A percentile compares a stretch with the other conserved stretches of the same genome.
Evolutionary conservation across 2,329 filamentous ascomycete genomes (phyloP).

Genomic region (Penicillium sp.): DNA sequence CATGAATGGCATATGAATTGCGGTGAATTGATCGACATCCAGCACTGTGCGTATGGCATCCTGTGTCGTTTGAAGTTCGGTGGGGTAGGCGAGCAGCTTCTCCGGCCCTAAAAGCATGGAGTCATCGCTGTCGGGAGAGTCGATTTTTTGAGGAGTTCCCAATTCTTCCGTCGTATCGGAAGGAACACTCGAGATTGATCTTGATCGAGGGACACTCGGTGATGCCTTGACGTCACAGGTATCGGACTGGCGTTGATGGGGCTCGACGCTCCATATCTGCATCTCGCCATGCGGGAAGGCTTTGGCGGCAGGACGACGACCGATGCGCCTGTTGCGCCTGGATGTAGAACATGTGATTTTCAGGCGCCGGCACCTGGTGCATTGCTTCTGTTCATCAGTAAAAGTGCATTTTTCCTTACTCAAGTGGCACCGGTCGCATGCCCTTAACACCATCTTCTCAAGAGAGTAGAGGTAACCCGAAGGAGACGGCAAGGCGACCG

Average conservation of each 20-base stretch:
- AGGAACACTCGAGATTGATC: conserved; percentile 7
- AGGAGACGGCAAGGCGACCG: conserved; percentile 4
- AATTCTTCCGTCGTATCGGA: neutral
- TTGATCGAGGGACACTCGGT: conserved; percentile 3
- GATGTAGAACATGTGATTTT: conserved; percentile 18
- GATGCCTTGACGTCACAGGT: neutral
- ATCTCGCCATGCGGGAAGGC: conserved; percentile 14
- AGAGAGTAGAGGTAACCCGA: conserved; percentile 8
- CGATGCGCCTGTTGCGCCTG: conserved; percentile 17
- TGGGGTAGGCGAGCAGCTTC: conserved; percentile 13
- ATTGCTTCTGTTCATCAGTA: conserved; percentile 12
- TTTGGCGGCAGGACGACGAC: conserved; percentile 14
- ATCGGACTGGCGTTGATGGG: neutral
- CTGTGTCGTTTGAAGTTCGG: conserved; percentile 13
- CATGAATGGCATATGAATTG: conserved; percentile 23
- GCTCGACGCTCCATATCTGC: conserved; percentile 16
- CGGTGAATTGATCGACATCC: conserved; percentile 19
- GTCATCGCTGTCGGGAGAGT: conserved; percentile 4
- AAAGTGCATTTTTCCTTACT: conserved; percentile 21
- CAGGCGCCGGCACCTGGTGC: conserved; percentile 19
- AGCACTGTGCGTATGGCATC: conserved; percentile 21
- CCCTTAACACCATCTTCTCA: conserved; percentile 17
- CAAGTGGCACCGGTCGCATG: conserved; percentile 19
- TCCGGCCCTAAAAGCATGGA: conserved; percentile 13
- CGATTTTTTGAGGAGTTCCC: conserved; percentile 1